Conservation (phyloP, 345 rosid genomes). For the Ceriops zippeliana region DNA sequence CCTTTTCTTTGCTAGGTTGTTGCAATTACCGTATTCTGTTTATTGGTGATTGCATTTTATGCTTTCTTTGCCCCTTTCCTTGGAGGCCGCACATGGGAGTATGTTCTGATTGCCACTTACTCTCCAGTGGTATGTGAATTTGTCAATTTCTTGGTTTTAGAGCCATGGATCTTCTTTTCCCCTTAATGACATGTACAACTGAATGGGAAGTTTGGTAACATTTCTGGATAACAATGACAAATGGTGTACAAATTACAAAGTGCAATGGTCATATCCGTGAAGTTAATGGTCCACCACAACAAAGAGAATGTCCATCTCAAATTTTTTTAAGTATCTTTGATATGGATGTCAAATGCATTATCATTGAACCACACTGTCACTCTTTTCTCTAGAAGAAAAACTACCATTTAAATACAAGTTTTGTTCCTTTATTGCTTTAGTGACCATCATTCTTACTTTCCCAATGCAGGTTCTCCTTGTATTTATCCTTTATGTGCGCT, state of each 20-base stretch:
- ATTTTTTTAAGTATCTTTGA: no score
- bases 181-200: not conserved
- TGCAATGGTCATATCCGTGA: not conserved
- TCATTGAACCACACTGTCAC: no score
- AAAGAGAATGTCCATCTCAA: no score
- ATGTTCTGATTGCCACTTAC: conserved; percentile 57
- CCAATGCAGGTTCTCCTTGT: conserved; percentile 76
- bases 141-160: not conserved
- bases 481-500: conserved; percentile 87
- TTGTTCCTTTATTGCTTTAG: not conserved
- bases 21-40: conserved; percentile 95
- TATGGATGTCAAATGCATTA: no score
- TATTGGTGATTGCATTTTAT: conserved; percentile 83
- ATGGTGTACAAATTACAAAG: not conserved
- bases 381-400: no score
- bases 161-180: no score
- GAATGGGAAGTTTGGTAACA: not conserved
- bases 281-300: not conserved
- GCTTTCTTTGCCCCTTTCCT: conserved; percentile 93
- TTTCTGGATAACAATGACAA: not conserved
- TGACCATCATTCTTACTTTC: conserved; percentile 8
- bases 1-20: conserved; percentile 58
- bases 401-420: no score
- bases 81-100: conserved; percentile 93
- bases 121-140: conserved; percentile 80